Conservation (phyloP, 257 asterid genomes). For the Euphrasia confusa region DNA sequence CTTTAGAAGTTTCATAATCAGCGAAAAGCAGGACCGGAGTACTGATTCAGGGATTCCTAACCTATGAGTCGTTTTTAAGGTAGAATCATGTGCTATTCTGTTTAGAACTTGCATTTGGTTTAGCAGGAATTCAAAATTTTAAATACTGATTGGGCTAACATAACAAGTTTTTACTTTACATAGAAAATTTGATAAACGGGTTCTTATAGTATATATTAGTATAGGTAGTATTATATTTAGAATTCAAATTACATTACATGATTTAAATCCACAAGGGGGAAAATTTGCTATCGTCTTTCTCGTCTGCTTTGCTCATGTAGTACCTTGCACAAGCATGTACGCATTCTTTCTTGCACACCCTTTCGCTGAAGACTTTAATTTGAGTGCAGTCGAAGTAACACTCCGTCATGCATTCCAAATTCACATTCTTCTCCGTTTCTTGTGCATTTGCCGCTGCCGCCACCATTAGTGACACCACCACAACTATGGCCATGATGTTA, state of each 20-base stretch:
- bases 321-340: constrained; percentile 28
- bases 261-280: constrained; percentile 33
- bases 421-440: constrained; percentile 25
- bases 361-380: constrained; percentile 28
- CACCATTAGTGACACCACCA: constrained; percentile 4
- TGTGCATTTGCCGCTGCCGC: constrained; percentile 11
- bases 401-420: constrained; percentile 31
- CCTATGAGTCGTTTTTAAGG: too few relatives aligned
- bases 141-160: too few relatives aligned
- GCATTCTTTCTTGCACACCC: constrained; percentile 39
- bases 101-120: too few relatives aligned
- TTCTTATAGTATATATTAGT: too few relatives aligned
- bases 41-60: too few relatives aligned
- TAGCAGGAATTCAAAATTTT: too few relatives aligned
- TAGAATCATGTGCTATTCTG: too few relatives aligned
- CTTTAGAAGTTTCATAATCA: too few relatives aligned
- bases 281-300: constrained; percentile 25
- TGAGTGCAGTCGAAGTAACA: constrained; percentile 38
- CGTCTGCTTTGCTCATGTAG: neutral
- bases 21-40: too few relatives aligned
- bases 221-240: too few relatives aligned
- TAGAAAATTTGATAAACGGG: too few relatives aligned
- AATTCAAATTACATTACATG: neutral
- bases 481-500: neutral
- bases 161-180: too few relatives aligned